Conservation (phyloP, 345 rosid genomes). For the Moricandia arvensis region DNA sequence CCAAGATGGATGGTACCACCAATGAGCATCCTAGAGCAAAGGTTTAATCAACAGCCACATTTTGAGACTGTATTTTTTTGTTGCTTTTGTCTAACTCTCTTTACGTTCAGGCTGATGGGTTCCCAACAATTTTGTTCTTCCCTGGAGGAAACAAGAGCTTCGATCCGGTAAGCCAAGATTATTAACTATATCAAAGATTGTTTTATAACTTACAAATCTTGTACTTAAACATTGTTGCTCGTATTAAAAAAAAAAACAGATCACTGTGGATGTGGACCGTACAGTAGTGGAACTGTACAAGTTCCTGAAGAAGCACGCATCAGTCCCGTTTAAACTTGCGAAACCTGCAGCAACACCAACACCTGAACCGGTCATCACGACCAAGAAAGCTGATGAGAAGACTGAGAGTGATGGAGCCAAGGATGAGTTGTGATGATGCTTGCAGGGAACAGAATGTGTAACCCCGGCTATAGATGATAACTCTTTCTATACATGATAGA, state of each 20-base stretch:
- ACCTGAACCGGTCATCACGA: constrained; percentile 33
- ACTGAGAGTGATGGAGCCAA: constrained; percentile 37
- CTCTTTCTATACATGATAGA: constrained; percentile 20
- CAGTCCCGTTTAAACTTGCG: constrained; percentile 89
- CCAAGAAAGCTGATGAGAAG: constrained; percentile 28
- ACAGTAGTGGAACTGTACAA: constrained; percentile 91
- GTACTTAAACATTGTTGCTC: background rate
- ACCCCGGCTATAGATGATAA: constrained; percentile 25
- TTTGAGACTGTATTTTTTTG: background rate
- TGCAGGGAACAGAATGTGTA: constrained; percentile 10
- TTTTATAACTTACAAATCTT: background rate
- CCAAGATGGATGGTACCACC: constrained; percentile 99
- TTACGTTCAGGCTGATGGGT: constrained; percentile 76
- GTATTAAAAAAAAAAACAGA: constrained; percentile 47
- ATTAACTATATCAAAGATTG: constrained; percentile 3
- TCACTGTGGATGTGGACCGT: constrained; percentile 81
- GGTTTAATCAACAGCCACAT: constrained; percentile 37
- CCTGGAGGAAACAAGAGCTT: constrained; percentile 99
- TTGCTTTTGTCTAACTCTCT: constrained; percentile 12
- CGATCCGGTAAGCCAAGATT: constrained; percentile 69
- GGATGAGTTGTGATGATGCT: constrained; percentile 72
- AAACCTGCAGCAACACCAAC: constrained; percentile 48
- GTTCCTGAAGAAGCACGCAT: constrained; percentile 85
- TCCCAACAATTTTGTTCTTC: constrained; percentile 91
- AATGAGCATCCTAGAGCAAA: constrained; percentile 98